Evolutionary conservation across 495 filamentous ascomycete species (phyloP), one percentile per base, ranked within the genome.

Genomic region (Hyaloscypha bicolor): DNA sequence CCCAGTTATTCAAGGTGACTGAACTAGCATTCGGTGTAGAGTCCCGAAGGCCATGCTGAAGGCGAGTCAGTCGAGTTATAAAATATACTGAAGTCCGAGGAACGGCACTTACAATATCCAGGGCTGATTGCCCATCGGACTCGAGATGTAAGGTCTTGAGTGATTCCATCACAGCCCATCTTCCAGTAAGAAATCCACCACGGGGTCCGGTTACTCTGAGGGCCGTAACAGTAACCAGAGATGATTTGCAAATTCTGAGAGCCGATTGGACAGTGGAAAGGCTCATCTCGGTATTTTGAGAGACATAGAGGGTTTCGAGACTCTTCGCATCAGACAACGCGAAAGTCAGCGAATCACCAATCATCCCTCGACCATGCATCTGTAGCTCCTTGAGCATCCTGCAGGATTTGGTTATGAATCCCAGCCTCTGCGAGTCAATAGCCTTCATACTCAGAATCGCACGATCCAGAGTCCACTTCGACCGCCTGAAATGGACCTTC

Each of bases 381-480:
- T 72, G 67, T 11, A 74, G 45, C 6, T 64, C 25, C 56, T 45
- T 31, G 3, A 74, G 62, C n/a, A 53, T 65, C 42, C 64, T 71
- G 55, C 70, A 74, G 12, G 52, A 57, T 39, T 60, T 63, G 4
- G 59, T 67, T 1, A 72, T 42, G 45, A 56, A 55, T 30, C 9
- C 33, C 55, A 70, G 52, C 39, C 68, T 72, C 9, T 39, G 8
- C 6, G 12, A 22, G 33, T 72, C 70, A 33, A 74, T 61, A 37
- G 66, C 35, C 31, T 62, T 68, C 53, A 42, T 35, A 9, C 35
- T 63, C n/a, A 72, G 66, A 4, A 70, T 63, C 4, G 68, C 70
- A 22, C 51, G 52, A n/a, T 72, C 68, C 25, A 74, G 60, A 0
- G 67, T 74, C 29, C 63, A 74, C 39, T 74, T 72, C 22, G 72